Conservation (phyloP, 2,329 filamentous ascomycete genomes). For the Aureobasidium lini region DNA sequence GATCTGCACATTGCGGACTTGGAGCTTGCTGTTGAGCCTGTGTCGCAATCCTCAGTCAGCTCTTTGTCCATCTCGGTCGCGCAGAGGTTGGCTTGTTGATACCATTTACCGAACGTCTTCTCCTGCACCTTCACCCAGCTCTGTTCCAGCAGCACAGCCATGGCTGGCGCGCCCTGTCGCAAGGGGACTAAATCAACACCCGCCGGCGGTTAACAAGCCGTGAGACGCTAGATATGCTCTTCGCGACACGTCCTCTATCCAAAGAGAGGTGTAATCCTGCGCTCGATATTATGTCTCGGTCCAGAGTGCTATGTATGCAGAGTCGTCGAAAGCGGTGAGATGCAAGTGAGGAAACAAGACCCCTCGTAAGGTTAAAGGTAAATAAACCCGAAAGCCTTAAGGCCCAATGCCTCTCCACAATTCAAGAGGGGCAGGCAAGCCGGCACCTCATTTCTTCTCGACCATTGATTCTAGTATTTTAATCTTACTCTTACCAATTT, state of each 20-base stretch:
- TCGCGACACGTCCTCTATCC: neutral
- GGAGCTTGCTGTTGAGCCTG: conserved; percentile 95
- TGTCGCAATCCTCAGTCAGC: neutral
- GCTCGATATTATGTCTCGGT: neutral
- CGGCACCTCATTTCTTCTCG: neutral
- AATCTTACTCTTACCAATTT: neutral
- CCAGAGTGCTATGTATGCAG: neutral
- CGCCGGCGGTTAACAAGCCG: conserved; percentile 1
- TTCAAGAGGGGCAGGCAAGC: neutral
- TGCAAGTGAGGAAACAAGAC: neutral
- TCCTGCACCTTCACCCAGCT: conserved; percentile 76
- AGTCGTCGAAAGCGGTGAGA: neutral
- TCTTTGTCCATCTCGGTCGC: neutral
- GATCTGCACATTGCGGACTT: conserved; percentile 67
- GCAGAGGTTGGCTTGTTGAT: conserved; percentile 9
- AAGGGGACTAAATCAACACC: neutral
- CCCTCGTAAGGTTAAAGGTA: neutral
- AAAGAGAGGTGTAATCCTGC: neutral
- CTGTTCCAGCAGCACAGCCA: conserved; percentile 43
- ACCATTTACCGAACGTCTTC: conserved; percentile 99
- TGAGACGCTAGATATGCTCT: neutral
- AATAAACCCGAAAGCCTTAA: conserved; percentile 1
- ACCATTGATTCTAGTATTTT: neutral
- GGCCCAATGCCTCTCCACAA: conserved; percentile 1
- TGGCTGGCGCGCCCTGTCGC: conserved; percentile 14